These are phyloP conservation scores for Populus hybrid DNA, from an alignment of 441 rosid species.

Conservation along the genomic window DNA sequence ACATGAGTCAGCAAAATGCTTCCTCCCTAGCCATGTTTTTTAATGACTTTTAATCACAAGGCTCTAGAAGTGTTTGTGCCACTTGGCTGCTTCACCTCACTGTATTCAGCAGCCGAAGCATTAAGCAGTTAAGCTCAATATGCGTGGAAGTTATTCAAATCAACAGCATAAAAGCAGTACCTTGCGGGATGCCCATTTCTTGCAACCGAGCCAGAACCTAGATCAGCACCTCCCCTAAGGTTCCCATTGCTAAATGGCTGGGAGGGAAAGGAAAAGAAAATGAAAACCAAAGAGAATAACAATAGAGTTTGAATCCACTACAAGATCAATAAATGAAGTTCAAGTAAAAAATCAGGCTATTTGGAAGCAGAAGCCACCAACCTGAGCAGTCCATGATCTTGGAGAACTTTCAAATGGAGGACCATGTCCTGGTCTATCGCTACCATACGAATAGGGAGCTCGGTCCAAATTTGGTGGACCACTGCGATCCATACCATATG, in stretches of 20 bases:
- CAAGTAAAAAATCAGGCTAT: neutral
- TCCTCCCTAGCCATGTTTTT: neutral
- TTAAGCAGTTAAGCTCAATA: neutral
- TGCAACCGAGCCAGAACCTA: conserved; percentile 39
- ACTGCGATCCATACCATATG: conserved; percentile 38
- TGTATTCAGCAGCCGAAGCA: neutral
- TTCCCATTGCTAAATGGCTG: conserved; percentile 33
- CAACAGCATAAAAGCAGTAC: conserved; percentile 26
- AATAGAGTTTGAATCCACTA: neutral
- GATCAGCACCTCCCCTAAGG: conserved; percentile 52
- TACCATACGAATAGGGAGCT: conserved; percentile 32
- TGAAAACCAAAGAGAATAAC: conserved; percentile 4
- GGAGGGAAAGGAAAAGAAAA: conserved; percentile 2
- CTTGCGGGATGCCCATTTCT: conserved; percentile 52
- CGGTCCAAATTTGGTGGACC: conserved; percentile 33
- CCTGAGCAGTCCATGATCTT: neutral
- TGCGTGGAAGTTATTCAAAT: conserved; percentile 1
- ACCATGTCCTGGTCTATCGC: conserved; percentile 60
- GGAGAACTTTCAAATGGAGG: conserved; percentile 48
- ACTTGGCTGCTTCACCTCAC: neutral
- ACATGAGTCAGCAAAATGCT: neutral
- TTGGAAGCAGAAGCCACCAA: conserved; percentile 8
- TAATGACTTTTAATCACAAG: conserved; percentile 44
- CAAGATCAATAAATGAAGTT: neutral
- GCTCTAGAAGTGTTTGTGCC: neutral